Conservation (phyloP, 371 early-diverging fungal genomes). For the Mortierella sp. region DNA sequence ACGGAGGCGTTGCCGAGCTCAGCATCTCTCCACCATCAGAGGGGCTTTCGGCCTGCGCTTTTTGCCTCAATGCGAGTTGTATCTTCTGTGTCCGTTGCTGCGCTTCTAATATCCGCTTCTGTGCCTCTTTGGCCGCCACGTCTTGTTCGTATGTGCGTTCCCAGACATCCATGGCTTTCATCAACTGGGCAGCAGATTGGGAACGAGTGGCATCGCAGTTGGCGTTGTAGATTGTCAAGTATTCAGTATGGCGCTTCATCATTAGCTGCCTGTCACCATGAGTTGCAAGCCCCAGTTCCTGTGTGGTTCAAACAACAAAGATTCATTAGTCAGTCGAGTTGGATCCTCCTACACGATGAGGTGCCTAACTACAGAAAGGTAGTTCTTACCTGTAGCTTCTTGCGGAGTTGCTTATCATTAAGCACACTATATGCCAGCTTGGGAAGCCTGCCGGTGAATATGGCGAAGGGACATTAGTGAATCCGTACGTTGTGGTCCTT, state of each 20-base stretch:
- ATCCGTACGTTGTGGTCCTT: not conserved
- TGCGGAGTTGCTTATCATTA: constrained; percentile 56
- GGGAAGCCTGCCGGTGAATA: constrained; percentile 49
- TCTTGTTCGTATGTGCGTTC: constrained; percentile 53
- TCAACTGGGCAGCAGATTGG: constrained; percentile 50
- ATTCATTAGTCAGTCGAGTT: not conserved
- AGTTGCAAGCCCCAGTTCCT: constrained; percentile 66
- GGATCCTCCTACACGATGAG: not conserved
- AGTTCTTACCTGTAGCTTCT: constrained; percentile 49
- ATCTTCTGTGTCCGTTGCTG: constrained; percentile 15
- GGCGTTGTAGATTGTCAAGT: constrained; percentile 69
- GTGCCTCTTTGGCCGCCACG: constrained; percentile 17
- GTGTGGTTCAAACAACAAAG: not conserved
- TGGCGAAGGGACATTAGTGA: not conserved
- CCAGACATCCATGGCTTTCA: constrained; percentile 58
- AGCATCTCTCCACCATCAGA: constrained; percentile 1
- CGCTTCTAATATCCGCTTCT: constrained; percentile 15
- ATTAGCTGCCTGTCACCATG: constrained; percentile 66
- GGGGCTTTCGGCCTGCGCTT: constrained; percentile 4
- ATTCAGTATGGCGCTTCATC: constrained; percentile 70
- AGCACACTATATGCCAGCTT: constrained; percentile 59
- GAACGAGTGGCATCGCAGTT: constrained; percentile 69
- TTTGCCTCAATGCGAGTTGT: constrained; percentile 14
- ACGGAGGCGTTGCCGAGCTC: constrained; percentile 12
- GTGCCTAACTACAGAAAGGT: not conserved